These are phyloP conservation scores for Saitozyma podzolica DNA, from an alignment of 768 basidiomycete species.

Conservation along the genomic window DNA sequence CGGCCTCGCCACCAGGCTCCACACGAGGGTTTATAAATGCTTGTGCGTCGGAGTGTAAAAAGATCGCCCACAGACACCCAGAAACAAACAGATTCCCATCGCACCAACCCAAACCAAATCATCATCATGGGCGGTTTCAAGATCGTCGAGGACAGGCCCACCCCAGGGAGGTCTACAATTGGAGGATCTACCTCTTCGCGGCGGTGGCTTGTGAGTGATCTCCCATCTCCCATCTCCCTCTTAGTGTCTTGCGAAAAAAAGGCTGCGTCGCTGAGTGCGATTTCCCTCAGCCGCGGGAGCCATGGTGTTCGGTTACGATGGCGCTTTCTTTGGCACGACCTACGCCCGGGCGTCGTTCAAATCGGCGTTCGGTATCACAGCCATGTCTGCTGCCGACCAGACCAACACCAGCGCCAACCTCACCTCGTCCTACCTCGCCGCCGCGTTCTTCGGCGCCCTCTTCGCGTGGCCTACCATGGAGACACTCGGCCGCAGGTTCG, in stretches of 20 bases:
- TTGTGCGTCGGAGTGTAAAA: too few species aligned
- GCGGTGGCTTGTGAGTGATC: not conserved
- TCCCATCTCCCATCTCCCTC: too few species aligned
- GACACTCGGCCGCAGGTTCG: slow-evolving; percentile 54
- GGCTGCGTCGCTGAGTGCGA: slow-evolving; percentile 7
- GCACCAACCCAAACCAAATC: too few species aligned
- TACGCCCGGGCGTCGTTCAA: slow-evolving; percentile 57
- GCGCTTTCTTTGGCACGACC: slow-evolving; percentile 58
- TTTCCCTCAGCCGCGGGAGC: slow-evolving; percentile 52
- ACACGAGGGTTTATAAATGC: too few species aligned
- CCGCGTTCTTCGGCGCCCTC: slow-evolving; percentile 51
- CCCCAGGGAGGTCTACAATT: slow-evolving; percentile 53
- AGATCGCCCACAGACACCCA: too few species aligned
- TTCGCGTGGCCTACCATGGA: slow-evolving; percentile 52
- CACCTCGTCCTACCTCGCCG: slow-evolving; percentile 58
- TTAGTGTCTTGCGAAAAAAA: not conserved
- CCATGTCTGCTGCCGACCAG: slow-evolving; percentile 14
- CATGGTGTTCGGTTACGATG: slow-evolving; percentile 54
- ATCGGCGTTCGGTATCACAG: not conserved
- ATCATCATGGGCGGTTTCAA: slow-evolving; percentile 5
- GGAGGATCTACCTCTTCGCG: slow-evolving; percentile 52
- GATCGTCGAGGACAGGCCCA: slow-evolving; percentile 31
- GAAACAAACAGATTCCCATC: too few species aligned
- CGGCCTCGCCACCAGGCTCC: too few species aligned
- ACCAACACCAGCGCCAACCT: slow-evolving; percentile 57